Base-by-base conservation (phyloP, 768 basidiomycete genomes). In the Leccinum variicolor region DNA sequence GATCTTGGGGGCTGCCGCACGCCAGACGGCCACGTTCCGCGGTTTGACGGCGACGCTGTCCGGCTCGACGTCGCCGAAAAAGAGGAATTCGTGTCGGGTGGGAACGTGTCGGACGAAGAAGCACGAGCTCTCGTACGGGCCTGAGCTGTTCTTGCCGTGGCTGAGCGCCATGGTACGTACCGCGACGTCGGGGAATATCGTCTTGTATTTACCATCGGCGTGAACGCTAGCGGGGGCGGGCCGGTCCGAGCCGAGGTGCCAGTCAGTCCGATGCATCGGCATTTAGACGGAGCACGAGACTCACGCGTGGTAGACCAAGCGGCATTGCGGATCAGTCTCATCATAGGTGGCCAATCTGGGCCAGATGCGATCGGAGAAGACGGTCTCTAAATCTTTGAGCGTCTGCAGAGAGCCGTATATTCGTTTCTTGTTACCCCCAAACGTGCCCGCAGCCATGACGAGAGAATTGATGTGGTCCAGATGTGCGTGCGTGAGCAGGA, bases 61-160 rank as follows among this genome's bases (percentile, higher is more conserved):
- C 9, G 92, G 91, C 66, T 95, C 92, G 58, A 97, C 87, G 72
- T 96, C 94, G 1, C 96, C 96, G 64, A 97, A 96, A 74, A 98
- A 98, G 36, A 98, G 77, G 62, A 98, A 86, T 70, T 96, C 91
- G 49, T 76, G 79, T 1, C 70, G 71, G 33, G 80, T 78, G 17
- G 79, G 73, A 52, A 90, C 79, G 62, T 89, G 82, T 14, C 85
- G 83, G 64, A 98, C 72, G 71, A 96, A 96, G 76, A 90, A 95
- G 15, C 94, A 96, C 1, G 88, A 76, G 14, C 90, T 90, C 15
- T 86, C 80, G 73, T 97, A 94, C 34, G 73, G 69, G 17, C 82
- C 83, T 49, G 72, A 68, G 5, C 64, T 64, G 66, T 82, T 82
- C 59, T 76, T 75, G 11, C 94, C 92, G 64, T 94, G 92, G 55